These are phyloP conservation scores for Stachybotrys elegans DNA, from an alignment of 2,329 filamentous ascomycete species.

Conservation along the genomic window DNA sequence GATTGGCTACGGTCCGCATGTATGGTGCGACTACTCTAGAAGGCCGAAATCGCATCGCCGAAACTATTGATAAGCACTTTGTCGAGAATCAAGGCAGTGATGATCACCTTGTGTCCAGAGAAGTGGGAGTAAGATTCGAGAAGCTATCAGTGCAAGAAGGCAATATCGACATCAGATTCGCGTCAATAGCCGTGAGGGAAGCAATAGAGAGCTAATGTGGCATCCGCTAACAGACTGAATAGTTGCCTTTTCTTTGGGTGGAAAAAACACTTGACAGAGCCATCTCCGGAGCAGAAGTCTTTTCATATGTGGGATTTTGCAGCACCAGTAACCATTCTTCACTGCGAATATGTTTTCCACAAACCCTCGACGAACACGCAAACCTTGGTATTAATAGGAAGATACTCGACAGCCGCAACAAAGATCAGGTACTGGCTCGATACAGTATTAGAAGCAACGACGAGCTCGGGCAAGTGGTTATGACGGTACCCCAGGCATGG, in stretches of 20 bases:
- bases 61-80: not conserved
- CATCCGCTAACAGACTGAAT: not conserved
- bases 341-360: not conserved
- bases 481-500: conserved; percentile 1
- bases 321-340: not conserved
- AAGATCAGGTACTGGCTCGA: not conserved
- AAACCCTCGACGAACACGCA: not conserved
- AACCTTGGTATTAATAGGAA: not conserved
- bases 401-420: not conserved
- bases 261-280: no score
- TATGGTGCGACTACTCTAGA: not conserved
- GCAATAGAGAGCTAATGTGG: not conserved
- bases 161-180: not conserved
- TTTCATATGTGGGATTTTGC: no score
- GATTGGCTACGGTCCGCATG: not conserved
- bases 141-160: not conserved
- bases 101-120: not conserved
- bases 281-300: not conserved
- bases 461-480: no score
- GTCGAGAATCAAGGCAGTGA: not conserved
- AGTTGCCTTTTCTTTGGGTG: not conserved
- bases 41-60: not conserved
- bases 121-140: not conserved
- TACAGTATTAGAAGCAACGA: not conserved
- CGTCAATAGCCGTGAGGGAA: not conserved